Evolutionary conservation across 2,329 filamentous ascomycete species (phyloP).

Genomic region (Botryotinia convoluta): DNA sequence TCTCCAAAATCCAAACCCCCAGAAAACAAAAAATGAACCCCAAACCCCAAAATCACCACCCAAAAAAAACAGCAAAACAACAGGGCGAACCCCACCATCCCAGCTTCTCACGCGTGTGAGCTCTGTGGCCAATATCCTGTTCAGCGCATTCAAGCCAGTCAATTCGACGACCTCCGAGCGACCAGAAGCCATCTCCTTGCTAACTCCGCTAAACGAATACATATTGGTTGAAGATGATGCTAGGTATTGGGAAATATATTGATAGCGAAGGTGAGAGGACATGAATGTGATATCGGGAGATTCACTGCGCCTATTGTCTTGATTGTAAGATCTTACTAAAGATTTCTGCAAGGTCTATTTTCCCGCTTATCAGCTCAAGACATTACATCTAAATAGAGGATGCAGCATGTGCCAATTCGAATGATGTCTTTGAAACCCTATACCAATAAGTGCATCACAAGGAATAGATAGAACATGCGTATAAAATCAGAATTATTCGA

Average conservation of each 20-base stretch:
- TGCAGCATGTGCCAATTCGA: neutral
- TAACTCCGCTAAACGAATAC: neutral
- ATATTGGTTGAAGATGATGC: neutral
- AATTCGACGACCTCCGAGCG: neutral
- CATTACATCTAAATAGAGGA: neutral
- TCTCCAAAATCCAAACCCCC: too few relatives aligned
- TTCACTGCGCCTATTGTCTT: neutral
- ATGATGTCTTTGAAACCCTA: neutral
- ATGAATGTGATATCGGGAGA: neutral
- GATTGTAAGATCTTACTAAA: neutral
- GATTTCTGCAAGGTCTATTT: neutral
- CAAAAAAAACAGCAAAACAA: neutral
- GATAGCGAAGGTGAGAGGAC: neutral
- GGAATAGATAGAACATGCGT: neutral
- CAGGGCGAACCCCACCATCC: neutral
- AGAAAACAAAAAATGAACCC: too few relatives aligned
- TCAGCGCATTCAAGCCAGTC: neutral
- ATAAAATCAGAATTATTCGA: neutral
- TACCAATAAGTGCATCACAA: neutral
- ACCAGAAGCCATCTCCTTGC: neutral
- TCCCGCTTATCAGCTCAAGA: neutral
- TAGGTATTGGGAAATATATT: neutral
- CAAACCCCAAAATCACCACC: neutral
- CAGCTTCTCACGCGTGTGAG: neutral
- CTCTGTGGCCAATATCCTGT: neutral